These are phyloP conservation scores for Magnaporthiopsis rhizophila DNA, from an alignment of 2,329 filamentous ascomycete genomes.

Conservation along the genomic window DNA sequence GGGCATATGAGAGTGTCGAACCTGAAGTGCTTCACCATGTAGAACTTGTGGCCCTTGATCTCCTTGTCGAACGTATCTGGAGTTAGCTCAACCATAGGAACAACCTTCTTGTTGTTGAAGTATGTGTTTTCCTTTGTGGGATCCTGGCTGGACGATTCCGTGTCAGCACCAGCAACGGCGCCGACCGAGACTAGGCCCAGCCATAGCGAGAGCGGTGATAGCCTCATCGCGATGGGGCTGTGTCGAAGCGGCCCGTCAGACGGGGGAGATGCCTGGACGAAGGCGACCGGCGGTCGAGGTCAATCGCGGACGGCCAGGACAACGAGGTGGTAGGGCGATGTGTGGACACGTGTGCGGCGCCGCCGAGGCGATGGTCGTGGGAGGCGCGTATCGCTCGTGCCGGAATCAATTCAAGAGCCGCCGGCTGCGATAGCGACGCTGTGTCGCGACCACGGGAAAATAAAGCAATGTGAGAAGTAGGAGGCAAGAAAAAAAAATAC, in stretches of 20 bases:
- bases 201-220: slow-evolving; percentile 35
- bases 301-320: not conserved
- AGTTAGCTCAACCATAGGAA: slow-evolving; percentile 54
- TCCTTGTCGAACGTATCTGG: slow-evolving; percentile 49
- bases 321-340: not conserved
- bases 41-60: slow-evolving; percentile 42
- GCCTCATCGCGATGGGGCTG: slow-evolving; percentile 30
- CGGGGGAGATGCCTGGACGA: not conserved
- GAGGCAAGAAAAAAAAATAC: not conserved
- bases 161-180: slow-evolving; percentile 20
- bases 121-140: slow-evolving; percentile 37
- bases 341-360: not conserved
- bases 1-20: slow-evolving; percentile 23
- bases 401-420: not conserved
- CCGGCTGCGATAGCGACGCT: not conserved
- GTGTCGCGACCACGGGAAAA: not conserved
- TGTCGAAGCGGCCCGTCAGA: not conserved
- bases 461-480: not conserved
- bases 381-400: not conserved
- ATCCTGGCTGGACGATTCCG: slow-evolving; percentile 29
- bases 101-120: slow-evolving; percentile 61
- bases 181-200: slow-evolving; percentile 36
- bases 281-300: not conserved
- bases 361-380: not conserved
- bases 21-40: slow-evolving; percentile 62